Evolutionary conservation across 257 asterid genomes (phyloP).

Genomic region (Petunia secreta): DNA sequence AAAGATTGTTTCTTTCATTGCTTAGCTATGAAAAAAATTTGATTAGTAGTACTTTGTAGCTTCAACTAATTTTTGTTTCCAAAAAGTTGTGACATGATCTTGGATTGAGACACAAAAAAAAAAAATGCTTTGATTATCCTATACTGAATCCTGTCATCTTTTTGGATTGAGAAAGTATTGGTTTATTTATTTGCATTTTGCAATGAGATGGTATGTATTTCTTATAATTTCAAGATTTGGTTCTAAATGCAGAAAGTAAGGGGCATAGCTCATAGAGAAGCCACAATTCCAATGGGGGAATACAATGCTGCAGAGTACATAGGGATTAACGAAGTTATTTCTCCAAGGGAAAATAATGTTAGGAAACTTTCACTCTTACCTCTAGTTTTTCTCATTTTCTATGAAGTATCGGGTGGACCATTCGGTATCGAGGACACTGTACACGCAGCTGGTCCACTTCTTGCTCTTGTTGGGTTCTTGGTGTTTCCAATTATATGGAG

Average conservation of each 20-base stretch:
- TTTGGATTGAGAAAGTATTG: not conserved
- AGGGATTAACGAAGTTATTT: slow-evolving; percentile 36
- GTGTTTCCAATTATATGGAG: slow-evolving; percentile 72
- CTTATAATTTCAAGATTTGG: slow-evolving; percentile 23
- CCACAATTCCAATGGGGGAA: slow-evolving; percentile 42
- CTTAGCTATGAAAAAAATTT: no score
- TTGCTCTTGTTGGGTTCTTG: slow-evolving; percentile 62
- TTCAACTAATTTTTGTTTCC: no score
- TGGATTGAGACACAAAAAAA: not conserved
- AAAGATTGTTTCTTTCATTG: not conserved
- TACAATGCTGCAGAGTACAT: slow-evolving; percentile 37
- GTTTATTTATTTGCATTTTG: not conserved
- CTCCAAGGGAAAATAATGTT: slow-evolving; percentile 40
- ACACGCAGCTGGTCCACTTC: slow-evolving; percentile 68
- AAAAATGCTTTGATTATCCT: not conserved
- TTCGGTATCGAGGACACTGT: slow-evolving; percentile 75
- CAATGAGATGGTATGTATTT: not conserved
- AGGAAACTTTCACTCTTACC: slow-evolving; percentile 55
- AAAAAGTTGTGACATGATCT: no score
- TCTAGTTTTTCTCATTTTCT: slow-evolving; percentile 63
- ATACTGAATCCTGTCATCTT: not conserved
- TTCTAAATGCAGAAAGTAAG: slow-evolving; percentile 48
- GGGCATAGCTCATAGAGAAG: slow-evolving; percentile 34
- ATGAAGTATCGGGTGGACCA: slow-evolving; percentile 77
- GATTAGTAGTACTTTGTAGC: no score